These are phyloP conservation scores for Castanospermum australe DNA, from an alignment of 306 rosid genomes.

Conservation along the genomic window DNA sequence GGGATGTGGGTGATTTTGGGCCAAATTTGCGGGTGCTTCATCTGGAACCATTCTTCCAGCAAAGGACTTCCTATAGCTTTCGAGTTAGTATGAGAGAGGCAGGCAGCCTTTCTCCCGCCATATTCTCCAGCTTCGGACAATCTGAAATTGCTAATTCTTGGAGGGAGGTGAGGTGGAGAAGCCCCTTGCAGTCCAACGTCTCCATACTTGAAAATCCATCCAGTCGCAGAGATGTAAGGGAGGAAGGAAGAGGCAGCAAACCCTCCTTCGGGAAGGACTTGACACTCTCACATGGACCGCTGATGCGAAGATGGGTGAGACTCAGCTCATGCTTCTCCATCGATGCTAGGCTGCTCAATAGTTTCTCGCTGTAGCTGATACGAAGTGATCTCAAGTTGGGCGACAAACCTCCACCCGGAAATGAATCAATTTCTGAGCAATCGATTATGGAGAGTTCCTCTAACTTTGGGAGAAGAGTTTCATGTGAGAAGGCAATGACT, in stretches of 20 bases:
- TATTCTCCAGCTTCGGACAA: background rate
- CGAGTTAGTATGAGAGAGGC: background rate
- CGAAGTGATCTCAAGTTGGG: no score
- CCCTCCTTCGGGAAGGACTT: no score
- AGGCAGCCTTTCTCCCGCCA: constrained; percentile 17
- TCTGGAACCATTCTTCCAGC: background rate
- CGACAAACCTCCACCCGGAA: no score
- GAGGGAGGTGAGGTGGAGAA: constrained; percentile 6
- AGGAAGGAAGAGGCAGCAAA: background rate
- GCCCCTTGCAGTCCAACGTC: background rate
- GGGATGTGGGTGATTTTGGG: background rate
- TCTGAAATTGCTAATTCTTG: background rate
- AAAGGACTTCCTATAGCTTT: background rate
- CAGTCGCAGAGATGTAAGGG: background rate
- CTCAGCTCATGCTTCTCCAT: no score
- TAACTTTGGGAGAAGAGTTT: no score
- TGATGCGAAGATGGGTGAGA: no score
- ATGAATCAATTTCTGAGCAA: no score
- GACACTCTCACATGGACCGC: no score
- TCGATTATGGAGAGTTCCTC: no score
- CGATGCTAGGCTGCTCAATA: no score
- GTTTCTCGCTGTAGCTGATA: no score
- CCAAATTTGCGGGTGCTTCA: background rate
- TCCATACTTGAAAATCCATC: background rate
- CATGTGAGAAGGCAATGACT: no score